Evolutionary conservation across 2,329 filamentous ascomycete species (phyloP).

Genomic region (Parastagonospora avenae): DNA sequence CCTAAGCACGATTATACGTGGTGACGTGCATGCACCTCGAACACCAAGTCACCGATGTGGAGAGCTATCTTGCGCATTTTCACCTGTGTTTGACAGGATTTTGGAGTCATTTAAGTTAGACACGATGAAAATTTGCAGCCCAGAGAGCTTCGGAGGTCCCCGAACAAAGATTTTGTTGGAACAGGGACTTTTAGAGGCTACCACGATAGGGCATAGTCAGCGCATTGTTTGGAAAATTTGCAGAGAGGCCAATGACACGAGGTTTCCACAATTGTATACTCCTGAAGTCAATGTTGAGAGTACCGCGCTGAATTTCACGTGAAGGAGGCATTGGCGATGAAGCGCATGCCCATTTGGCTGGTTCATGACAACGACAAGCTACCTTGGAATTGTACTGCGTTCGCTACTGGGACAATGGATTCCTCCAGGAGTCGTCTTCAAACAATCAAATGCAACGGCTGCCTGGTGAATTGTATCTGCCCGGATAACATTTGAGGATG

Average conservation of each 20-base stretch:
- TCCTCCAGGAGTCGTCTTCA: slow-evolving; percentile 4
- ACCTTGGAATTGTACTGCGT: too few relatives aligned
- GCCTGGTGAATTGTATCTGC: neutral
- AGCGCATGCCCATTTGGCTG: too few relatives aligned
- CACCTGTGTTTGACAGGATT: neutral
- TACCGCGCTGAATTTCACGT: slow-evolving; percentile 6
- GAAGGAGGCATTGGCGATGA: neutral
- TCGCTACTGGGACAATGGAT: too few relatives aligned
- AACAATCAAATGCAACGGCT: neutral
- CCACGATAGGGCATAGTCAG: slow-evolving; percentile 27
- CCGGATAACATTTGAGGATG: too few relatives aligned
- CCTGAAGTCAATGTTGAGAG: slow-evolving; percentile 7
- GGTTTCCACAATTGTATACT: slow-evolving; percentile 28
- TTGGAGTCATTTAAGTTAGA: slow-evolving; percentile 1
- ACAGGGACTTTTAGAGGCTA: slow-evolving; percentile 17
- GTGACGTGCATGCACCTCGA: slow-evolving; percentile 6
- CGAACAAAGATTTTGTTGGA: slow-evolving; percentile 12
- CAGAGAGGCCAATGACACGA: slow-evolving; percentile 22
- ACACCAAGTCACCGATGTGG: neutral
- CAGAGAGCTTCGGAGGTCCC: slow-evolving; percentile 18
- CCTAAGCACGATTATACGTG: slow-evolving; percentile 12
- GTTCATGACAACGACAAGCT: too few relatives aligned
- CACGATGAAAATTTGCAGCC: slow-evolving; percentile 5
- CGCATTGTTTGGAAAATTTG: slow-evolving; percentile 23
- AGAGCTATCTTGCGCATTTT: neutral